Evolutionary conservation across 768 basidiomycete genomes (phyloP).

Genomic region (Strobilomyces echinocephalus): DNA sequence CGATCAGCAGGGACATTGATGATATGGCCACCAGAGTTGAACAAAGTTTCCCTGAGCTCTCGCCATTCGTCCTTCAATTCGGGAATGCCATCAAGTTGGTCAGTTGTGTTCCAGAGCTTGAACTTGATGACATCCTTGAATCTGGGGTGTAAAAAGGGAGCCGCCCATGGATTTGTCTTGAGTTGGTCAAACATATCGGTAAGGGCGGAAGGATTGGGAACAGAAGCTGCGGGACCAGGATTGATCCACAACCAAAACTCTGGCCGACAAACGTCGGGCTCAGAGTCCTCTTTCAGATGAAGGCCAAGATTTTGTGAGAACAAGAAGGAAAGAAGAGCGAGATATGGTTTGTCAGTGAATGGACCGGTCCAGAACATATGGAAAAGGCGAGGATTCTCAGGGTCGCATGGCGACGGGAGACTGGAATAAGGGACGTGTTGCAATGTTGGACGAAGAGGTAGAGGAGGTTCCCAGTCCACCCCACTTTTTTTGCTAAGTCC

Average conservation of each 20-base stretch:
- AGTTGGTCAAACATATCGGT: slow-evolving; percentile 81
- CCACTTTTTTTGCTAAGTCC: slow-evolving; percentile 57
- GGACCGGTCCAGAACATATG: slow-evolving; percentile 99
- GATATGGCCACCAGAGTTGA: slow-evolving; percentile 82
- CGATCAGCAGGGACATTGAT: slow-evolving; percentile 56
- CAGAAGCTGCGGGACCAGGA: slow-evolving; percentile 89
- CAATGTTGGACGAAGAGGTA: slow-evolving; percentile 45
- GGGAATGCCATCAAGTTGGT: slow-evolving; percentile 86
- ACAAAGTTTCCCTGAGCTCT: slow-evolving; percentile 61
- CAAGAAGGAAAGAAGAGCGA: slow-evolving; percentile 89
- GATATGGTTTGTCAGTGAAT: slow-evolving; percentile 98
- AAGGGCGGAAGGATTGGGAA: slow-evolving; percentile 78
- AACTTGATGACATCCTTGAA: slow-evolving; percentile 93
- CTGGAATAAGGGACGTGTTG: slow-evolving; percentile 55
- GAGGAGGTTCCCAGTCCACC: slow-evolving; percentile 54
- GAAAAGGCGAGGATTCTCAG: slow-evolving; percentile 81
- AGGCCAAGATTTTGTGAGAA: slow-evolving; percentile 93
- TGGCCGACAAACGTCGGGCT: slow-evolving; percentile 62
- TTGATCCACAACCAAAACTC: slow-evolving; percentile 99
- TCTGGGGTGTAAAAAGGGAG: slow-evolving; percentile 88
- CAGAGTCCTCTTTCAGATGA: slow-evolving; percentile 50
- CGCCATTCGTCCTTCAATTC: slow-evolving; percentile 93
- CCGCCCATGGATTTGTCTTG: slow-evolving; percentile 85
- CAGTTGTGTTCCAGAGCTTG: slow-evolving; percentile 97
- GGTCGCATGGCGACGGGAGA: slow-evolving; percentile 66